Base-by-base conservation (phyloP, 495 filamentous ascomycete genomes). In the Venustampulla echinocandica region DNA sequence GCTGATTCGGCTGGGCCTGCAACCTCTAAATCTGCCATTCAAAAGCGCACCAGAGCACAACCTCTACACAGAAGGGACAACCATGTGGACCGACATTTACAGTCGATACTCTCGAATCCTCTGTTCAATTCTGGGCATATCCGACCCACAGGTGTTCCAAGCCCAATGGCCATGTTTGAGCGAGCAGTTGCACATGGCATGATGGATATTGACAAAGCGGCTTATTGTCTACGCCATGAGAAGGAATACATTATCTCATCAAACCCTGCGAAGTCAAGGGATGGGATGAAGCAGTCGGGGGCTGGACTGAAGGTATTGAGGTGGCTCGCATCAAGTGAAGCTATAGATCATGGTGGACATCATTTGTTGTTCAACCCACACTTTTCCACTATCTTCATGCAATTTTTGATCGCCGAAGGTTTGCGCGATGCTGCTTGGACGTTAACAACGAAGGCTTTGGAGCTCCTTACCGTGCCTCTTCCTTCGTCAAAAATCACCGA, bases 21-120 rank as follows among this genome's bases (percentile, higher is more conserved):
- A 19, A 59, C 7, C n/a, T 42, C 50, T 10, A 44, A 44, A 4
- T n/a, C 23, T 6, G 13, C 22, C 2, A 30, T 14, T 7, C n/a
- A 7, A 30, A 37, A n/a, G n/a, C n/a, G n/a, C n/a, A n/a, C n/a
- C n/a, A n/a, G n/a, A n/a, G n/a, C n/a, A n/a, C n/a, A n/a, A n/a
- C n/a, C n/a, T n/a, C n/a, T n/a, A n/a, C n/a, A n/a, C n/a, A n/a
- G n/a, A n/a, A n/a, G n/a, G n/a, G n/a, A n/a, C n/a, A n/a, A 46
- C 50, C 64, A 68, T 54, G 62, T 73, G 24, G 65, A 69, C 47
- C 55, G 61, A 35, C 80, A 78, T 57, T 42, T 84, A 42, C 60
- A 68, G 20, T 64, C 64, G 9, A 70, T 84, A 22, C 61, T 84
- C 6, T 66, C 70, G 4, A 77, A 77, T 60, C 79, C 80, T 6